Evolutionary conservation across 75 land plant genomes (phyloP), one percentile per base, ranked within the genome.

Genomic region (Pinus tabuliformis): DNA sequence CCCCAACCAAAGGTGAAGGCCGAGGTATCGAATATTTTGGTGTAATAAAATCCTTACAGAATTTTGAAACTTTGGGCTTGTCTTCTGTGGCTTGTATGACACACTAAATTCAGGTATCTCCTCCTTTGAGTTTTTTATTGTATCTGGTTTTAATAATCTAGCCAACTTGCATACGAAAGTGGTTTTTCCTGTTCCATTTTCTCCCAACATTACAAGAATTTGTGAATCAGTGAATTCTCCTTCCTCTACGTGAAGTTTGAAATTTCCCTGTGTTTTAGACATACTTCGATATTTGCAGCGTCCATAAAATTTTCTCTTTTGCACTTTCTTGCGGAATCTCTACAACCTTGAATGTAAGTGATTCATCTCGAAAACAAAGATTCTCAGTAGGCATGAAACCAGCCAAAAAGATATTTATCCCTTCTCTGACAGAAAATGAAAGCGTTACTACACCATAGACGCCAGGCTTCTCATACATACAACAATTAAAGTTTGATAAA

Each of bases 181-280:
- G 37, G 99, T 94, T 83, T 97, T 97, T 56, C 99, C 99, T 11
- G 99, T 97, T 39, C 99, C 99, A 88, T 97, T 97, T 76, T 97
- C 99, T 24, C 99, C 99, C 72, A 97, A 88, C 99, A 97, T 97
- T 0, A 97, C 99, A 88, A 97, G 84, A 62, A 97, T 97, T 78
- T 97, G 98, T 26, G 99, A 97, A 81, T 97, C 99, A 18, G 99
- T 97, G 75, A 97, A 97, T 84, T 97, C 99, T 42, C 99, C 99
- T 80, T 95, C 99, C 20, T 83, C 76, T 21, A 95, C 98, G 5
- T 59, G 59, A 77, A 94, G 88, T 81, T 88, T 94, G 76, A 97
- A 97, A 81, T 85, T 85, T 12, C 99, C 99, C 77, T 94, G 99
- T 45, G 93, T 91, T 80, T 94, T 97, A 15, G 75, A 79, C 99